These are phyloP conservation scores for Coffea humblotiana DNA, from an alignment of 305 asterid species.

Conservation along the genomic window DNA sequence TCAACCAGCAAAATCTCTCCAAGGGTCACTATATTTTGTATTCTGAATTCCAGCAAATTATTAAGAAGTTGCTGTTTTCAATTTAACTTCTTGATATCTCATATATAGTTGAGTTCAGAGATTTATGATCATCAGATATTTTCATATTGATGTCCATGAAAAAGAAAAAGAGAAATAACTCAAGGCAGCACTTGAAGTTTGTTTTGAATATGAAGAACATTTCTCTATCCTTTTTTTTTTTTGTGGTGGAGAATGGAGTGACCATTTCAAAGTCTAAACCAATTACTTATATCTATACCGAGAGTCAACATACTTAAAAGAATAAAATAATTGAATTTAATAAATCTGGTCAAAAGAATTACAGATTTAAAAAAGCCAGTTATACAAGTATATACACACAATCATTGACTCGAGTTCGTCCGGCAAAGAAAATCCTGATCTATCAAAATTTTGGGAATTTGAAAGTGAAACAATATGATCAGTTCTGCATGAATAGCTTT, in stretches of 20 bases:
- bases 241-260: not conserved
- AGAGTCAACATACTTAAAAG: not conserved
- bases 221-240: not conserved
- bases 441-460: slow-evolving; percentile 10
- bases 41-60: not conserved
- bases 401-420: not conserved
- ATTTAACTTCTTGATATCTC: not conserved
- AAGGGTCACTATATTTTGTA: not conserved
- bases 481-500: no score
- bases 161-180: no score
- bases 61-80: not conserved
- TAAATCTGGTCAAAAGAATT: not conserved
- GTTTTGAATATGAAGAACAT: not conserved
- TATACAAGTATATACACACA: not conserved
- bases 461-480: no score
- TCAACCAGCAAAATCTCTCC: not conserved
- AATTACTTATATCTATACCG: not conserved
- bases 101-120: not conserved
- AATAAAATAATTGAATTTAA: not conserved
- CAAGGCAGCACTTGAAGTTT: not conserved
- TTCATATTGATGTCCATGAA: not conserved
- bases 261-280: not conserved
- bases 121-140: no score
- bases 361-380: not conserved
- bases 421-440: not conserved